phyloP scores from a whole-genome alignment of 805 yeast genomes.

The Saccharomycopsis schoenii region DNA sequence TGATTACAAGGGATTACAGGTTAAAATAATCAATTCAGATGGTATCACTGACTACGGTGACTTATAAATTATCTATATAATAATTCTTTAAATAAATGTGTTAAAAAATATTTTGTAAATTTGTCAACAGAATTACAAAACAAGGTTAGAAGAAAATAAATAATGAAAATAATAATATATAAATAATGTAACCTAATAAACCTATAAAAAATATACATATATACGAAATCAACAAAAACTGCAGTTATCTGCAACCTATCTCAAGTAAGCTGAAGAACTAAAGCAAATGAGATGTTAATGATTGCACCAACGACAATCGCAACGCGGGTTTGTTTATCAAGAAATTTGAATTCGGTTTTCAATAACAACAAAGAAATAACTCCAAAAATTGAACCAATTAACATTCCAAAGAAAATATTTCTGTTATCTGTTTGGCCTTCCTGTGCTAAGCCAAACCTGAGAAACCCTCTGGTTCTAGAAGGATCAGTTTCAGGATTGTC shows the following conservation, averaged over 20 bases:
- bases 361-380: constrained; percentile 55
- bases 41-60: constrained; percentile 30
- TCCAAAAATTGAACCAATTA: constrained; percentile 71
- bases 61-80: background rate
- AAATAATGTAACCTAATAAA: background rate
- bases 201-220: background rate
- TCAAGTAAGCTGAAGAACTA: constrained; percentile 30
- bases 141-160: too few relatives aligned
- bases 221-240: background rate
- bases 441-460: constrained; percentile 13
- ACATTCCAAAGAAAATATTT: constrained; percentile 59
- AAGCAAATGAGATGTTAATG: constrained; percentile 58
- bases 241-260: background rate
- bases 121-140: background rate
- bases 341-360: constrained; percentile 44
- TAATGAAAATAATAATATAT: too few relatives aligned
- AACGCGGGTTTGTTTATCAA: constrained; percentile 54
- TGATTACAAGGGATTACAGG: constrained; percentile 80
- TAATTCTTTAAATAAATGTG: background rate
- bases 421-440: constrained; percentile 35
- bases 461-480: constrained; percentile 32
- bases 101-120: background rate
- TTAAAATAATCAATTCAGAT: constrained; percentile 56
- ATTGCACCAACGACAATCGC: constrained; percentile 64
- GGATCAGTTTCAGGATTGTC: constrained; percentile 27